A percentile compares a stretch with the other conserved stretches of the same genome.
phyloP scores from a whole-genome alignment of 371 early-diverging fungal species.

The Gilbertella persicaria region DNA sequence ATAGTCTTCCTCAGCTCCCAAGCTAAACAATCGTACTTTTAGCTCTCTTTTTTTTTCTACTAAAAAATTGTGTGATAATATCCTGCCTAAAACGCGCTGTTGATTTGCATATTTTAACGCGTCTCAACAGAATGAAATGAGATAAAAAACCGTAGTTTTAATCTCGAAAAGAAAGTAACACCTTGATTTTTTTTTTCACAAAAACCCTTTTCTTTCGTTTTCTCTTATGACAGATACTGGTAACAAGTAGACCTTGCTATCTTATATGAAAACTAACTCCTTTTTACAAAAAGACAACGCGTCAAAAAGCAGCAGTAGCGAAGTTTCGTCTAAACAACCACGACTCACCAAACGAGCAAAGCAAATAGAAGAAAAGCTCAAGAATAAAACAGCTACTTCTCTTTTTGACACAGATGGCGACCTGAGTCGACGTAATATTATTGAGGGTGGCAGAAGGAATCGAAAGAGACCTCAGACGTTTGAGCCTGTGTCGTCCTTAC shows the following conservation, averaged over 20 bases:
- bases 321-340: neutral
- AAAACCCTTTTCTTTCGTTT: neutral
- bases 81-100: too few relatives aligned
- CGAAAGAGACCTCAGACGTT: conserved; percentile 7
- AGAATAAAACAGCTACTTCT: conserved; percentile 17
- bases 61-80: too few relatives aligned
- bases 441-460: conserved; percentile 25
- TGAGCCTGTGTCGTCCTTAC: neutral
- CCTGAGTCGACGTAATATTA: conserved; percentile 40
- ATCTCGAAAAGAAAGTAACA: neutral
- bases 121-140: too few relatives aligned
- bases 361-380: conserved; percentile 29
- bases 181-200: neutral
- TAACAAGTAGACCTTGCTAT: neutral
- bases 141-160: conserved; percentile 11
- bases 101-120: too few relatives aligned
- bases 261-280: neutral
- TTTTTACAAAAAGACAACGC: neutral
- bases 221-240: conserved; percentile 7
- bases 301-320: neutral
- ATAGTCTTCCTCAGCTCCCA: too few relatives aligned
- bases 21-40: too few relatives aligned
- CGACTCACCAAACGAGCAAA: conserved; percentile 26
- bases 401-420: conserved; percentile 54
- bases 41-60: too few relatives aligned